phyloP scores from a whole-genome alignment of 108 stramenopile species.

The Stephanodiscus minutulus region DNA sequence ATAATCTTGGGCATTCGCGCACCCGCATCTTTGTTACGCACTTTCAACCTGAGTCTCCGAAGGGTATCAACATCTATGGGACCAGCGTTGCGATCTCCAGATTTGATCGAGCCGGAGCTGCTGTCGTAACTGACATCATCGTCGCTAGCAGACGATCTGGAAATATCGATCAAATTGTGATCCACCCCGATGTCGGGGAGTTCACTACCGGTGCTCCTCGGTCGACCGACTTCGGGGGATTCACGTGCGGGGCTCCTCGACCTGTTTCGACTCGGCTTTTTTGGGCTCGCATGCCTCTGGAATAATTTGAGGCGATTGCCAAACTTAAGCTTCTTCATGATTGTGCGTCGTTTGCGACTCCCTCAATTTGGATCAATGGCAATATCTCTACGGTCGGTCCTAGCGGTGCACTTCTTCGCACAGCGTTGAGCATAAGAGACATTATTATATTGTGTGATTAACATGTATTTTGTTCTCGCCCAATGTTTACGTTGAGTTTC shows the following conservation, averaged over 20 bases:
- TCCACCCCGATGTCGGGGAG: background rate
- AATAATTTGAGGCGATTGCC: constrained; percentile 3
- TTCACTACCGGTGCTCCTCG: background rate
- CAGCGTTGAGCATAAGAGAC: no score
- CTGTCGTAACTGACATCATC: background rate
- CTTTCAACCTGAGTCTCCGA: background rate
- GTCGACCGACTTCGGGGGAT: background rate
- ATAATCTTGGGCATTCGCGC: background rate
- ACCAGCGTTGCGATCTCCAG: background rate
- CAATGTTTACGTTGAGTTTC: no score
- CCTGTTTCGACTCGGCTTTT: background rate
- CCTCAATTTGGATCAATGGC: background rate
- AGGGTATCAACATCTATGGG: background rate
- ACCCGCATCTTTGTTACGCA: background rate
- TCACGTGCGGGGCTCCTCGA: background rate
- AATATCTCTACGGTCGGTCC: no score
- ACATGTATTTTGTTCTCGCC: no score
- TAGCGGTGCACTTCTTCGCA: no score
- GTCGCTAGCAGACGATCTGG: background rate
- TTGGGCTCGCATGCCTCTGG: background rate
- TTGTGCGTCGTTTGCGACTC: background rate
- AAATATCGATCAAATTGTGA: background rate
- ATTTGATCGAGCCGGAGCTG: background rate
- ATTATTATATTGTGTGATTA: no score
- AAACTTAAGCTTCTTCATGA: background rate